Conservation (phyloP, 768 basidiomycete genomes). For the Lenzites betulinus region DNA sequence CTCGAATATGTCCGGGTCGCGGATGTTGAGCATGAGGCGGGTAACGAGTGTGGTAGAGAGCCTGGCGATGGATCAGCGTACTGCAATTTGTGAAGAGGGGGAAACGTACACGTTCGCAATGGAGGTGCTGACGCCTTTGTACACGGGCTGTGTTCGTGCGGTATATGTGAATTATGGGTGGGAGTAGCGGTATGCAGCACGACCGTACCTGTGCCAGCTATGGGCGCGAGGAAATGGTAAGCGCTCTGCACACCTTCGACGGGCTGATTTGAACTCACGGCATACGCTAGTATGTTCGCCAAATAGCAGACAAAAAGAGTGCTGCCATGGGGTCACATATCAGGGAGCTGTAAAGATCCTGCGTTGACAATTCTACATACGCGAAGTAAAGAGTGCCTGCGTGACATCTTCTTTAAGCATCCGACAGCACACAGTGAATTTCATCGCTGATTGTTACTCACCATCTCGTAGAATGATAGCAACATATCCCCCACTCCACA, state of each 20-base stretch:
- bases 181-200: too few relatives aligned
- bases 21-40: slow-evolving; percentile 19
- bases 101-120: slow-evolving; percentile 8
- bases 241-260: too few relatives aligned
- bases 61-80: too few relatives aligned
- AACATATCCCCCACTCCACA: not conserved
- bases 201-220: not conserved
- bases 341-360: too few relatives aligned
- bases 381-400: slow-evolving; percentile 7
- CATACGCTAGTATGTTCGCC: slow-evolving; percentile 1
- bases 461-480: slow-evolving; percentile 8
- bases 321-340: not conserved
- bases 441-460: too few relatives aligned
- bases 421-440: too few relatives aligned
- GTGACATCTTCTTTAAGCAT: not conserved
- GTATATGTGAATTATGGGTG: too few relatives aligned
- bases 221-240: too few relatives aligned
- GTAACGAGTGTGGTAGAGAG: slow-evolving; percentile 13
- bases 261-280: not conserved
- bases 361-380: not conserved
- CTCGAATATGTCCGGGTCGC: slow-evolving; percentile 6
- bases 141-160: too few relatives aligned
- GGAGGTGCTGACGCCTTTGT: slow-evolving; percentile 8
- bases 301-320: slow-evolving; percentile 5
- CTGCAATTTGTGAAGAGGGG: too few relatives aligned